Percentiles rank a stretch among this genome's conserved stretches.
Conservation (phyloP, 2,329 filamentous ascomycete genomes). For the Epichloe amarillans region DNA sequence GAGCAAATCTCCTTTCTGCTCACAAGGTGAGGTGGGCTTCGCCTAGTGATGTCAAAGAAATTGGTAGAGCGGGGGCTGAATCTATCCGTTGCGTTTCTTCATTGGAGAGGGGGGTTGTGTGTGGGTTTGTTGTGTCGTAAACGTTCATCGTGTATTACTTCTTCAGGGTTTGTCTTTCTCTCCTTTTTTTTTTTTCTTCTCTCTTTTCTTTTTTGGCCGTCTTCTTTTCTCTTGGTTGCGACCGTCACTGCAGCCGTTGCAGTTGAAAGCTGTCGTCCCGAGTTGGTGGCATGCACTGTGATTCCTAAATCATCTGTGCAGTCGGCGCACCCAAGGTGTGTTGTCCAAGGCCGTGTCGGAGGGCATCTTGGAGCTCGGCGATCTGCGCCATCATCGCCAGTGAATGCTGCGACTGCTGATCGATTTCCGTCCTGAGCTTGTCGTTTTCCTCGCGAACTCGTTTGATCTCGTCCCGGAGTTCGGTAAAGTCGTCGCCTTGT, state of each 20-base stretch:
- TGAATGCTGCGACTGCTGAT: constrained; percentile 33
- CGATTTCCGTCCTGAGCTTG: constrained; percentile 38
- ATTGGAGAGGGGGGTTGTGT: neutral
- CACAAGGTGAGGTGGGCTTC: neutral
- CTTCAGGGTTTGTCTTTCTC: neutral
- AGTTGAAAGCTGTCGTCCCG: neutral
- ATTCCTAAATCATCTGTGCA: constrained; percentile 26
- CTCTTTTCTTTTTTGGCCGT: neutral
- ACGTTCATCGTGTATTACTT: neutral
- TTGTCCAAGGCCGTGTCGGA: constrained; percentile 22
- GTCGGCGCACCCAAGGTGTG: constrained; percentile 23
- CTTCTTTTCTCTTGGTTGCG: neutral
- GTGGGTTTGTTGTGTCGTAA: neutral
- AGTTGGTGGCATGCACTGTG: neutral
- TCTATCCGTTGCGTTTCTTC: constrained; percentile 4
- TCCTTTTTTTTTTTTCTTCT: neutral
- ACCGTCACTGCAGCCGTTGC: neutral
- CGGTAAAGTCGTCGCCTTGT: constrained; percentile 33
- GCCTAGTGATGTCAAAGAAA: neutral
- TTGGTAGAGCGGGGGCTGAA: neutral
- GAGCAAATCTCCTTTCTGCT: neutral
- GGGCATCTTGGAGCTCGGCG: constrained; percentile 29
- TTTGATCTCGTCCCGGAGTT: constrained; percentile 53
- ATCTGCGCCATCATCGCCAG: constrained; percentile 36
- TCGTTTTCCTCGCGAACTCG: constrained; percentile 52